Percentiles rank a stretch among this genome's conserved stretches.
phyloP scores from a whole-genome alignment of 2,329 filamentous ascomycete species.

The Sordariomycetes sp. region DNA sequence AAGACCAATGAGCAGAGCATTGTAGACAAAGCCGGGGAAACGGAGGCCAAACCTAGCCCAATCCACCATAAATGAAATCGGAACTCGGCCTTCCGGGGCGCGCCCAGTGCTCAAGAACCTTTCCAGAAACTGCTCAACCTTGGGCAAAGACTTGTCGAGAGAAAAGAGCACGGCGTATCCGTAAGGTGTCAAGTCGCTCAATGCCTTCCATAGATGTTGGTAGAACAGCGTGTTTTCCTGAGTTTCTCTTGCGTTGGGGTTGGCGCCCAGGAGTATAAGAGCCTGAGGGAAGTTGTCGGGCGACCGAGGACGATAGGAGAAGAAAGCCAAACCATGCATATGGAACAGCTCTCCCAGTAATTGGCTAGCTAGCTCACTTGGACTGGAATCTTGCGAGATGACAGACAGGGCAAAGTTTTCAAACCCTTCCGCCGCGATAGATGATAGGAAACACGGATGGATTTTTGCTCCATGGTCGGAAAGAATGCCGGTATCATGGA shows the following conservation, averaged over 20 bases:
- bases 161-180: background rate
- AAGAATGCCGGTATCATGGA: background rate
- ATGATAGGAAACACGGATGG: background rate
- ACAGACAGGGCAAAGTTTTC: background rate
- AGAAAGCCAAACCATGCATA: background rate
- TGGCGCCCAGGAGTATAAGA: background rate
- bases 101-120: too few relatives aligned
- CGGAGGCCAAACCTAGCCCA: too few relatives aligned
- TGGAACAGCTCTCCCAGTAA: background rate
- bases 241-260: background rate
- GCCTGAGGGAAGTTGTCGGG: background rate
- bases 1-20: too few relatives aligned
- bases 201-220: background rate
- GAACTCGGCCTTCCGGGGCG: too few relatives aligned
- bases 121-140: too few relatives aligned
- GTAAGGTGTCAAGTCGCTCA: background rate
- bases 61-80: too few relatives aligned
- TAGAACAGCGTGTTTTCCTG: background rate
- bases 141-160: too few relatives aligned
- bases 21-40: too few relatives aligned
- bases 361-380: background rate
- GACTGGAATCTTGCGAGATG: background rate
- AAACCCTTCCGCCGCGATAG: background rate
- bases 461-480: background rate
- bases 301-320: background rate